Base-by-base conservation (phyloP, 78 protist species). In the Anaeramoeba ignava region DNA sequence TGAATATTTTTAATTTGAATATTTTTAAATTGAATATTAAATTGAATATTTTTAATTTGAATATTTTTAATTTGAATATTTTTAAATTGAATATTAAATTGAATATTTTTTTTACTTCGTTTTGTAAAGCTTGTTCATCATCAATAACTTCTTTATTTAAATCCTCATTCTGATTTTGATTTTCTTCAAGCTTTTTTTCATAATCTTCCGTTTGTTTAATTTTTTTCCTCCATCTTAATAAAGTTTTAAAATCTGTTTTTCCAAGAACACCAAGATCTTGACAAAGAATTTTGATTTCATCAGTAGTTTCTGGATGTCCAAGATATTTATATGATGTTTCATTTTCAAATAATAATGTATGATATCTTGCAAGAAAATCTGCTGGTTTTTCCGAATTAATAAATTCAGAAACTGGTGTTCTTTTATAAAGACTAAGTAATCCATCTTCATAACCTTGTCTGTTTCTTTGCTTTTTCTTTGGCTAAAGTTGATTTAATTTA, bases 171-270 rank as follows among this genome's bases (percentile, higher is more conserved):
- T 86, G 42, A 40, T 3, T 27, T 41, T 42, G 39, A 17, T 2
- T 86, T 83, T 2, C 87, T 78, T 33, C 73, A 37, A 39, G 36
- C 34, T 88, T 78, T 2, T 79, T 37, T 2, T 41, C 81, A 2
- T 68, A 83, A 0, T 31, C 83, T 0, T 67, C 83, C 85, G 88
- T 3, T 41, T 0, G 38, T 67, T 82, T 8, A 81, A 78, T 33
- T 41, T 81, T 85, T 37, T 33, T 36, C 38, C 92, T 86, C 98
- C 98, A 95, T 39, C 80, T 83, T 40, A 95, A 84, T 17, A 95
- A 40, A 0, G 3, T 38, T 41, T 82, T 78, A 33, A 93, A 88
- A 38, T 94, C 98, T 3, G 23, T n/a, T 87, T 89, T 94, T 40
- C 95, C 94, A 3, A 93, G 79, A 1, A 93, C 90, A 0, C 85